phyloP scores from a whole-genome alignment of 306 rosid species.

The Lupinus albus region DNA sequence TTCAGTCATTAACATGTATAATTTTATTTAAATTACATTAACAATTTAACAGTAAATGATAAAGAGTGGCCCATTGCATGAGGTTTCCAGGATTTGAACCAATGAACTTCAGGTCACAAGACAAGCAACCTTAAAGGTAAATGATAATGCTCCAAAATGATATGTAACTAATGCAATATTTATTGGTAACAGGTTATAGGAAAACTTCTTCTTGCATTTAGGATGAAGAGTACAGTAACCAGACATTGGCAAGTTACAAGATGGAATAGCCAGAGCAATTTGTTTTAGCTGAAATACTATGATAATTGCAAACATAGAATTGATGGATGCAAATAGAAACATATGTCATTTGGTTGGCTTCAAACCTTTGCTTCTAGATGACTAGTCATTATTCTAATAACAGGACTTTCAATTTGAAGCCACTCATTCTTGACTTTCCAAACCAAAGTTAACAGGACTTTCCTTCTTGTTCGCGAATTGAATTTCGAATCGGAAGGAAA shows the following conservation, averaged over 20 bases:
- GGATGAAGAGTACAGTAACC: neutral
- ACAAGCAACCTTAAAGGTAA: too few relatives aligned
- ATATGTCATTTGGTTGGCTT: neutral
- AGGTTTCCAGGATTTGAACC: too few relatives aligned
- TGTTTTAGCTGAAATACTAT: neutral
- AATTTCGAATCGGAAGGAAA: too few relatives aligned
- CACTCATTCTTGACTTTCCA: neutral
- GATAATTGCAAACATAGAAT: neutral
- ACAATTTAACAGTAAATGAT: too few relatives aligned
- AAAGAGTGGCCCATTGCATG: too few relatives aligned
- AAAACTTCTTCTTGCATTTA: neutral
- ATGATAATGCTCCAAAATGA: too few relatives aligned
- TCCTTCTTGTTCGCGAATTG: too few relatives aligned
- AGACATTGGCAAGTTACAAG: neutral
- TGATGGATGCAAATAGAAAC: too few relatives aligned
- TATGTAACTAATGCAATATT: too few relatives aligned
- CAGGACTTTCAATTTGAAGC: constrained; percentile 1
- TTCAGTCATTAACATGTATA: too few relatives aligned
- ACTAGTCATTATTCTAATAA: neutral
- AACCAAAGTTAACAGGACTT: neutral
- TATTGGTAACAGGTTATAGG: neutral
- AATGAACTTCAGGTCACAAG: too few relatives aligned
- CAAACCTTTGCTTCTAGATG: neutral
- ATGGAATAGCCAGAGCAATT: neutral
- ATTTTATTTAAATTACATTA: too few relatives aligned